Conservation (phyloP, 2,329 filamentous ascomycete genomes). For the Trichoderma aggressivum region DNA sequence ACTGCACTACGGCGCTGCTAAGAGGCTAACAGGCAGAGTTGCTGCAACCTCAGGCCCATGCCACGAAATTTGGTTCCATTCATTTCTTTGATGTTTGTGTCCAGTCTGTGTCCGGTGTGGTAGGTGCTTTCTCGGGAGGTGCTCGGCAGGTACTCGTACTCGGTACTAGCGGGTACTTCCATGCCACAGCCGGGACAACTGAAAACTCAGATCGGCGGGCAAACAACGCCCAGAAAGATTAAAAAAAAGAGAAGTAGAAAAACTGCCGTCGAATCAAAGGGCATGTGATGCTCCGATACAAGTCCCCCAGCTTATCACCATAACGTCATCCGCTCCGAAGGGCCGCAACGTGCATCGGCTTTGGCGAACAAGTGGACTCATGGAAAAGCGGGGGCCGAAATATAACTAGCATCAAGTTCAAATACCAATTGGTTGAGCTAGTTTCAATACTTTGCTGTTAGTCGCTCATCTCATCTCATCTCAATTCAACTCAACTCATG, state of each 20-base stretch:
- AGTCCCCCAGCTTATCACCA: neutral
- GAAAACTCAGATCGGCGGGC: neutral
- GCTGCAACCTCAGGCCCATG: neutral
- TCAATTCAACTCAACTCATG: neutral
- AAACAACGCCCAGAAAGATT: neutral
- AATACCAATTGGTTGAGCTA: neutral
- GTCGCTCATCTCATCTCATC: conserved; percentile 2
- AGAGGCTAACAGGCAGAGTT: neutral
- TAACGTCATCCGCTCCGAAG: conserved; percentile 9
- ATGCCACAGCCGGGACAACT: neutral
- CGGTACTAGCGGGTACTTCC: neutral
- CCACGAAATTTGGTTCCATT: neutral
- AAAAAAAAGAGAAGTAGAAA: neutral
- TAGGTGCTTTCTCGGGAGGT: neutral
- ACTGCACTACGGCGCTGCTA: neutral
- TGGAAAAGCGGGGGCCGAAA: conserved; percentile 2
- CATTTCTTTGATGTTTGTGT: neutral
- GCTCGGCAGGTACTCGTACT: neutral
- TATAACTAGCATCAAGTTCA: neutral
- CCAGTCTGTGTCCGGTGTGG: neutral
- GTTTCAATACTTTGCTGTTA: neutral
- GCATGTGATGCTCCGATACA: neutral
- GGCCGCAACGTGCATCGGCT: conserved; percentile 15
- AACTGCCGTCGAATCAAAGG: neutral
- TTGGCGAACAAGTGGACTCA: conserved; percentile 18